A percentile compares a stretch with the other conserved stretches of the same genome.
Evolutionary conservation across 2,329 filamentous ascomycete genomes (phyloP).

Genomic region (Aspergillus brunneoviolaceus): DNA sequence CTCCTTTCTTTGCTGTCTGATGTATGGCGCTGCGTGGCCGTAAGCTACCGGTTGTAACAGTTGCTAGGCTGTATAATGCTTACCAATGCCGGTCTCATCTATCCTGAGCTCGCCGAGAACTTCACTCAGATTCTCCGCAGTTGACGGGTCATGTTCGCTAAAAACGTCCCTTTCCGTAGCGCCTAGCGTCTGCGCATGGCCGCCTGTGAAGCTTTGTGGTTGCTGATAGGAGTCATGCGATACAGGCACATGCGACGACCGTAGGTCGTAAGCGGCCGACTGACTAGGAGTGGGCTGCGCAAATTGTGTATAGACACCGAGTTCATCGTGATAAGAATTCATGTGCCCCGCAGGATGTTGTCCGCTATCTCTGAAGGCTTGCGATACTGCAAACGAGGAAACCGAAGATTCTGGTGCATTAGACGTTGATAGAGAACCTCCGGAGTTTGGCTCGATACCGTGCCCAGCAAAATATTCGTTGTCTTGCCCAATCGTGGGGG

Average conservation of each 20-base stretch:
- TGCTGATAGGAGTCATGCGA: conserved; percentile 32
- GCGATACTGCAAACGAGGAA: conserved; percentile 56
- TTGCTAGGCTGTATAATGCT: conserved; percentile 27
- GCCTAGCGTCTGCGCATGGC: conserved; percentile 28
- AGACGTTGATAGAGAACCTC: conserved; percentile 25
- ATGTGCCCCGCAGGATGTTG: conserved; percentile 51
- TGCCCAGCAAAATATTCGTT: conserved; percentile 46
- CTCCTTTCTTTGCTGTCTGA: conserved; percentile 62
- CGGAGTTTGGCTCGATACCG: conserved; percentile 25
- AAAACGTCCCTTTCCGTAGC: conserved; percentile 48
- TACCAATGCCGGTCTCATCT: conserved; percentile 82
- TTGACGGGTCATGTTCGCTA: conserved; percentile 63
- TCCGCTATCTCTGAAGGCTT: conserved; percentile 45
- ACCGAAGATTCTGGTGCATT: conserved; percentile 49
- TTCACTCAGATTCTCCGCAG: conserved; percentile 71
- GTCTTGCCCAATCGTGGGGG: conserved; percentile 77
- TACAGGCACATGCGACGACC: conserved; percentile 33
- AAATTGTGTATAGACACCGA: conserved; percentile 44
- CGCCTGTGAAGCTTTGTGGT: conserved; percentile 26
- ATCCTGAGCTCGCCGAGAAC: conserved; percentile 84
- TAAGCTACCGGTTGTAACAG: neutral
- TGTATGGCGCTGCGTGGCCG: conserved; percentile 69
- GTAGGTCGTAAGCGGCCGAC: conserved; percentile 32
- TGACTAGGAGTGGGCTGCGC: conserved; percentile 29
- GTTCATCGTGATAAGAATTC: conserved; percentile 44